Base-by-base conservation (phyloP, 164 flowering plant species). In the Tetrastigma voinierianum region DNA sequence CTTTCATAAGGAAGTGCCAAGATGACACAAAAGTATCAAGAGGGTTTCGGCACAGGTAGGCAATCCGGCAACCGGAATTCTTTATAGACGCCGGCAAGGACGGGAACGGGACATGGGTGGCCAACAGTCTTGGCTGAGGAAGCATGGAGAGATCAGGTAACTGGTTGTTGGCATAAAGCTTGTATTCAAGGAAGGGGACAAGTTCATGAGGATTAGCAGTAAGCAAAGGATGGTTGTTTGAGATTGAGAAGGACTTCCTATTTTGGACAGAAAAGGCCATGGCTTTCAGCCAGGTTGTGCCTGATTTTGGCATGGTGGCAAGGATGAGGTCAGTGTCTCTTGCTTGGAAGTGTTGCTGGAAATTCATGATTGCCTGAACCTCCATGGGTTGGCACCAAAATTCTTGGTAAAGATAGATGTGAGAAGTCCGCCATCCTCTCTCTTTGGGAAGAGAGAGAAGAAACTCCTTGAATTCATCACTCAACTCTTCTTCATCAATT, bases 201-300 rank as follows among this genome's bases (percentile, higher is more conserved):
- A 70, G 71, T 8, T 70, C 74, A 55, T 74, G 78, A 23, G 78
- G 71, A 53, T 69, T 70, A 14, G 55, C 18, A 3, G 58, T 59
- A 25, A 70, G 63, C 55, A 71, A 67, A n/a, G 78, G 74, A 51
- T 59, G 69, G 46, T 43, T 40, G 23, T 67, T 14, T 15, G 7
- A n/a, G 9, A 16, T 21, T 4, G 11, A 24, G 43, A 47, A 57
- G 0, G 12, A n/a, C 11, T 18, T 12, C 2, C 81, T 64, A 21
- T 70, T 69, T 0, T 61, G 61, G 10, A 70, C 52, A 46, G 77
- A 65, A 17, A 72, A 78, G 9, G 62, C 61, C 0, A 78, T 55
- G 8, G 79, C 79, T 61, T 75, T 78, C 2, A 78, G 44, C 82
- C 82, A 78, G 1, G 82, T 78, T 1, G 82, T 78, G 55, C 82